Percentiles rank a stretch among this genome's conserved stretches.
Conservation (phyloP, 176 grass and related monocot genomes). For the Eragrostis nindensis region DNA sequence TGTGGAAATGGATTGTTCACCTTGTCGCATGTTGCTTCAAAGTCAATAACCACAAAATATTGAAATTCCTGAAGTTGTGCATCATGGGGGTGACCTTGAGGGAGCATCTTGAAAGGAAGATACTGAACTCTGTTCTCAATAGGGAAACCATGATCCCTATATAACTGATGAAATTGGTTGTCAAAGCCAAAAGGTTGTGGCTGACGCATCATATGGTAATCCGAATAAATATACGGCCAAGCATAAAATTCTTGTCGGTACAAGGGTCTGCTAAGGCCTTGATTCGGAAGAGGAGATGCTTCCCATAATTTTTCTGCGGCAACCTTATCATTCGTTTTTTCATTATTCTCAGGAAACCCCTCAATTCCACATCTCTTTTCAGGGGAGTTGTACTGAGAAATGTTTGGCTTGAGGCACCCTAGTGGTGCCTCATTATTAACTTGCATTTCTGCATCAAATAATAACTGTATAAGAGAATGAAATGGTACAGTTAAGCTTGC, state of each 20-base stretch:
- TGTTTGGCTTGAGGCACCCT: constrained; percentile 62
- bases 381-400: constrained; percentile 63
- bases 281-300: constrained; percentile 53
- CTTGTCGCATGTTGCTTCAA: constrained; percentile 98
- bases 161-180: constrained; percentile 65
- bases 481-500: constrained; percentile 14
- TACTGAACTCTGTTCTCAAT: constrained; percentile 63
- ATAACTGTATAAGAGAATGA: constrained; percentile 44
- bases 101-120: constrained; percentile 70
- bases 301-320: constrained; percentile 52
- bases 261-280: constrained; percentile 60
- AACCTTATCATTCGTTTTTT: constrained; percentile 53
- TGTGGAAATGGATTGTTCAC: constrained; percentile 86
- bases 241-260: constrained; percentile 64
- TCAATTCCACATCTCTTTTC: constrained; percentile 53
- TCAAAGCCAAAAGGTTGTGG: constrained; percentile 49
- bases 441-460: constrained; percentile 82
- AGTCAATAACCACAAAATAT: constrained; percentile 99
- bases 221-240: constrained; percentile 62
- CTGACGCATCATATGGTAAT: constrained; percentile 58
- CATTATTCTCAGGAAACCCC: constrained; percentile 57
- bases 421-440: constrained; percentile 65
- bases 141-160: constrained; percentile 57
- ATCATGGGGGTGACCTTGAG: constrained; percentile 65
- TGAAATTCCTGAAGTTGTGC: constrained; percentile 89